Base-by-base conservation (phyloP, 495 filamentous ascomycete species). In the Penicillium cosmopolitanum region DNA sequence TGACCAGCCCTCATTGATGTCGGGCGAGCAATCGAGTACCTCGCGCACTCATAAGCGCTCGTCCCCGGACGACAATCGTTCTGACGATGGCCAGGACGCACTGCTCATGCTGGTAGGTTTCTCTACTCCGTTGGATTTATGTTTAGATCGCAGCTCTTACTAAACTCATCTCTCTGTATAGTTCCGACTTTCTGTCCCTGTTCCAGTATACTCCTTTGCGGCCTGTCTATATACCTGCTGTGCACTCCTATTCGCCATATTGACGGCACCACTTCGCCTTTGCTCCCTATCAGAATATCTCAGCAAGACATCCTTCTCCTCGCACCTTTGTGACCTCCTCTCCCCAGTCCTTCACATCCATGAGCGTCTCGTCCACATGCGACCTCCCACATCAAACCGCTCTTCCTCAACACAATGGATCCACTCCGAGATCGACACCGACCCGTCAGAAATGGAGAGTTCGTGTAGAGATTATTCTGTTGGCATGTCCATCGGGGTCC, bases 121-220 rank as follows among this genome's bases (percentile, higher is more conserved):
- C 11, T 38, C 36, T 9, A 31, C 28, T 3, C 6, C 28, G 28
- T 31, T 31, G 8, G 28, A 31, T 31, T 31, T 4, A 1, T 31
- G 28, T 31, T 31, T 8, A 31, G 28, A 31, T 31, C 1, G 28
- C 28, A 31, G 5, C 28, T 31, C 8, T 31, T 31, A 31, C 28
- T 31, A 31, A 38, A n/a, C 42, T 28, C 31, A 25, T 6, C 21
- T 28, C 2, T 13, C 11, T 7, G 21, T 60, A 50, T 58, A 84
- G 81, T 73, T 81, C 62, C 79, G 80, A 54, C 73, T 83, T 35
- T 82, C 80, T 46, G 46, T 76, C 19, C 73, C 78, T 3, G 68
- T 81, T 18, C 80, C 80, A 9, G 44, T 82, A n/a, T 75, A 80
- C 65, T 75, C 77, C 44, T 53, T 79, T 12, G 51, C 64, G 38